Conservation (phyloP, 139 green algal genomes). For the Monoraphidium neglectum region DNA sequence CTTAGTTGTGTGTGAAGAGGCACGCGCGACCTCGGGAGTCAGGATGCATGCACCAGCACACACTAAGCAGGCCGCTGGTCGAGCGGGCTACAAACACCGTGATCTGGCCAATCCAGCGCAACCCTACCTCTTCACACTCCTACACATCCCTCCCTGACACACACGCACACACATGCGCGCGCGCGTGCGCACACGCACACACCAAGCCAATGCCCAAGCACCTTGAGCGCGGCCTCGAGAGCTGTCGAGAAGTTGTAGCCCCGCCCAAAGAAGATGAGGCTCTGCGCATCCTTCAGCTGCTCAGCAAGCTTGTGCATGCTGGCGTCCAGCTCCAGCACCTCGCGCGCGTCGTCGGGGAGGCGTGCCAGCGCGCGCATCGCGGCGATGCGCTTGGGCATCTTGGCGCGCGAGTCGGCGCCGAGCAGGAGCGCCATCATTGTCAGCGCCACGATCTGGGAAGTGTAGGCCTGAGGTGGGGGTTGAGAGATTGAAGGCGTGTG, state of each 20-base stretch:
- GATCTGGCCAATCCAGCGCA: too few species aligned
- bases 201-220: constrained; percentile 12
- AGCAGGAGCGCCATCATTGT: constrained; percentile 83
- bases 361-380: constrained; percentile 72
- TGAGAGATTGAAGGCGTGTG: not conserved
- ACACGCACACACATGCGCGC: not conserved
- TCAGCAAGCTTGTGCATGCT: constrained; percentile 71
- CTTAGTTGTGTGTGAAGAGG: too few species aligned
- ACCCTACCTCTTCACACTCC: not conserved
- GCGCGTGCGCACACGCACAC: not conserved
- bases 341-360: constrained; percentile 43
- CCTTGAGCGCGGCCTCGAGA: constrained; percentile 79
- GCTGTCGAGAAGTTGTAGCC: constrained; percentile 90
- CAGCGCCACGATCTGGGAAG: constrained; percentile 78
- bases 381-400: constrained; percentile 43
- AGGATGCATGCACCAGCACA: too few species aligned
- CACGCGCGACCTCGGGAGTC: too few species aligned
- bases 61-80: too few species aligned
- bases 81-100: too few species aligned
- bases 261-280: constrained; percentile 74
- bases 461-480: constrained; percentile 49
- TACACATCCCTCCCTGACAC: not conserved
- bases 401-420: constrained; percentile 73
- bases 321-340: constrained; percentile 58
- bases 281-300: constrained; percentile 67